Evolutionary conservation across 148 eudicot genomes (phyloP).

Genomic region (Rhododendron molle): DNA sequence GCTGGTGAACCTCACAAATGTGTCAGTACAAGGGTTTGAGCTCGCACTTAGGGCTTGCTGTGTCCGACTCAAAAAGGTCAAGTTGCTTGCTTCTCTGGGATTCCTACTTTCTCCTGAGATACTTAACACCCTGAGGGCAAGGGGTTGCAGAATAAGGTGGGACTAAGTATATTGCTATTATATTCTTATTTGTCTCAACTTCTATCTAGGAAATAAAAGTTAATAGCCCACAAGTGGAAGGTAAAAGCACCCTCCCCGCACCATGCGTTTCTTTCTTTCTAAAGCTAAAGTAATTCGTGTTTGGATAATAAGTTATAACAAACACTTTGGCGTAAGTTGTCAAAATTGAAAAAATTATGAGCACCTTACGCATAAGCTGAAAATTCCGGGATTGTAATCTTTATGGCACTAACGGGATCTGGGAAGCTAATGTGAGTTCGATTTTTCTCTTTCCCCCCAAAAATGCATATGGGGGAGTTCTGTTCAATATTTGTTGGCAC

Average conservation of each 20-base stretch:
- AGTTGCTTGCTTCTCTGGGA: conserved; percentile 41
- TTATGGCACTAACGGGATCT: not conserved
- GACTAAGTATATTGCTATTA: conserved; percentile 27
- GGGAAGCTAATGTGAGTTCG: not conserved
- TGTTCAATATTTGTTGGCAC: not conserved
- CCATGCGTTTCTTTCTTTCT: not conserved
- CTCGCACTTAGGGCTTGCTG: conserved; percentile 55
- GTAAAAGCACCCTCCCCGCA: not conserved
- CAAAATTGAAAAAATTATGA: not conserved
- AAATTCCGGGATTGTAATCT: too few species aligned
- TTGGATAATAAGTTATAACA: not conserved
- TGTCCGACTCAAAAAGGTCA: conserved; percentile 65
- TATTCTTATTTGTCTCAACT: not conserved
- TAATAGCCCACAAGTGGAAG: not conserved
- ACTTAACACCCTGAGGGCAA: conserved; percentile 37
- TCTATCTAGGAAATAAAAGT: not conserved
- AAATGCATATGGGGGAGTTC: not conserved
- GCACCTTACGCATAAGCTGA: not conserved
- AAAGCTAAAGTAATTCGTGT: not conserved
- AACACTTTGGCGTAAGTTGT: not conserved
- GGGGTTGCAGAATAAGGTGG: conserved; percentile 80
- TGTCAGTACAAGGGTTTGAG: conserved; percentile 55
- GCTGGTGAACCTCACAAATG: conserved; percentile 52
- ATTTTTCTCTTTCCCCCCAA: not conserved
- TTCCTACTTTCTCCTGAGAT: conserved; percentile 41